Percentiles rank a stretch among this genome's conserved stretches.
Evolutionary conservation across 441 rosid genomes (phyloP).

Genomic region (Adansonia madagascariensis): DNA sequence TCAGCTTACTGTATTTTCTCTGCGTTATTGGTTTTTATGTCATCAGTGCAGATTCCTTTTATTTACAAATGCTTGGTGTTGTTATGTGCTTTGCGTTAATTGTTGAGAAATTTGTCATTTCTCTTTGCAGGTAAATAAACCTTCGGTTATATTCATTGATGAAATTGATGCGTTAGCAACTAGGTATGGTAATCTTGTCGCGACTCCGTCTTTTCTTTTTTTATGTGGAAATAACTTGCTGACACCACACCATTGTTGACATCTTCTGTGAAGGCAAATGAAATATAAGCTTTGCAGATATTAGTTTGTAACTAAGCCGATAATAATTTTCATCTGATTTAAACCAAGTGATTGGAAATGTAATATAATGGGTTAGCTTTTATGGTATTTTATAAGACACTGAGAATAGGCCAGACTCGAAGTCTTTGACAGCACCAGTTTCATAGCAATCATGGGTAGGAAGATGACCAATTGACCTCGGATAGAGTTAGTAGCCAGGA

Average conservation of each 20-base stretch:
- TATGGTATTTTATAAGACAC: background rate
- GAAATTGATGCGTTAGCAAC: constrained; percentile 96
- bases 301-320: constrained; percentile 1
- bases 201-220: background rate
- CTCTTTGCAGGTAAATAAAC: constrained; percentile 83
- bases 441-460: background rate
- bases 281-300: constrained; percentile 20
- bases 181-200: constrained; percentile 46
- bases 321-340: constrained; percentile 5
- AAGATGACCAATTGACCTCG: constrained; percentile 3
- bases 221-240: constrained; percentile 9
- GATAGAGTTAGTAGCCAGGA: background rate
- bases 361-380: constrained; percentile 5
- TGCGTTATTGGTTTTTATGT: background rate
- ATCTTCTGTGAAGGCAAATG: background rate
- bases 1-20: constrained; percentile 19
- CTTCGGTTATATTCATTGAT: constrained; percentile 92
- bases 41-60: constrained; percentile 9
- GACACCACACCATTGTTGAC: background rate
- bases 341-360: constrained; percentile 7
- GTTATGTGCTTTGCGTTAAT: constrained; percentile 22
- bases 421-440: background rate
- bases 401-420: background rate
- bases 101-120: constrained; percentile 29
- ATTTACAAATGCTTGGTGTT: constrained; percentile 17